A percentile compares a stretch with the other conserved stretches of the same genome.
These are phyloP conservation scores for Mentha longifolia DNA, from an alignment of 257 asterid species.

Conservation along the genomic window DNA sequence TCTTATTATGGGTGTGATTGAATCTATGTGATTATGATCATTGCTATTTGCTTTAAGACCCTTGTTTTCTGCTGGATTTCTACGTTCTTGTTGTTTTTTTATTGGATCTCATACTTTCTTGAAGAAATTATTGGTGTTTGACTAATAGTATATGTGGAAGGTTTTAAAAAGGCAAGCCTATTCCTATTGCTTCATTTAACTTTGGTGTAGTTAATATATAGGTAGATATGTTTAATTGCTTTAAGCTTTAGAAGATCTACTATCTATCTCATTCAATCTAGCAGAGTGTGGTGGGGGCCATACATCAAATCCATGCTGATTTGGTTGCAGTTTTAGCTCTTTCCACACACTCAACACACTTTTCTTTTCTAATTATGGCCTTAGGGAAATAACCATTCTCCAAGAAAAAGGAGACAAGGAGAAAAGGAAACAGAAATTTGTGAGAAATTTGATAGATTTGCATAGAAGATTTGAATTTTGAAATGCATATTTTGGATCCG, in stretches of 20 bases:
- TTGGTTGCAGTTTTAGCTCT: background rate
- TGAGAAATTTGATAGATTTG: background rate
- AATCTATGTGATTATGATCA: background rate
- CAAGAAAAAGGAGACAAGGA: background rate
- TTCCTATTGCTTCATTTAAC: too few species aligned
- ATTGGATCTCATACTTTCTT: too few species aligned
- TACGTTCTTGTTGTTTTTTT: too few species aligned
- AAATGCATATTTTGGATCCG: too few species aligned
- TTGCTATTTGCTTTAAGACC: background rate
- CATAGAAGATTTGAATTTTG: background rate
- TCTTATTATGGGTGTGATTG: background rate
- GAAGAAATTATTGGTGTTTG: background rate
- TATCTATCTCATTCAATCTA: background rate
- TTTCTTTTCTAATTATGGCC: background rate
- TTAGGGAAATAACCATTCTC: background rate
- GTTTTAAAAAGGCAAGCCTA: too few species aligned
- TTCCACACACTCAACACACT: too few species aligned
- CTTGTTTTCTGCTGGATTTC: background rate
- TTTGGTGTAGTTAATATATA: background rate
- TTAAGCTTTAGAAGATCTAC: background rate
- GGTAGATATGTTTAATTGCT: background rate
- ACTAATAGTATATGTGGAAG: too few species aligned
- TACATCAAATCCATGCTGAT: background rate
- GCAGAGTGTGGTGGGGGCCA: constrained; percentile 19
- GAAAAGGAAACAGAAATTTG: background rate